Conservation (phyloP, 768 basidiomycete genomes). For the Heimioporus sp. region DNA sequence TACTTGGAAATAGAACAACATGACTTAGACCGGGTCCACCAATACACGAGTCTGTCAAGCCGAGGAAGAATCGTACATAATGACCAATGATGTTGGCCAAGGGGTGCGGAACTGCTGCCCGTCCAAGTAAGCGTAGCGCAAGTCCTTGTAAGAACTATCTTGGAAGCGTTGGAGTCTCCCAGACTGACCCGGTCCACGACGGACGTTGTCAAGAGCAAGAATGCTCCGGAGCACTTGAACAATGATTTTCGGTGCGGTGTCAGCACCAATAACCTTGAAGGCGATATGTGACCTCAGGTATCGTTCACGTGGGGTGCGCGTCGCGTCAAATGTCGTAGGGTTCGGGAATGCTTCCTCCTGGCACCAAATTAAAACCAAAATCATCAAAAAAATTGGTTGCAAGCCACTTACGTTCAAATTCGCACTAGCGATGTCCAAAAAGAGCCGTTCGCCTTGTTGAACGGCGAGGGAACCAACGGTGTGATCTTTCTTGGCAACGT, state of each 20-base stretch:
- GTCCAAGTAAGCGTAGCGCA: slow-evolving; percentile 57
- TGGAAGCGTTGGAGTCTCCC: slow-evolving; percentile 61
- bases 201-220: slow-evolving; percentile 54
- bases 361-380: neutral
- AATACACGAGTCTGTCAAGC: slow-evolving; percentile 10
- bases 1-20: no score
- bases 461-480: slow-evolving; percentile 41
- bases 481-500: slow-evolving; percentile 48
- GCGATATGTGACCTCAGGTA: slow-evolving; percentile 50
- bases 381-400: neutral
- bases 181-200: slow-evolving; percentile 66
- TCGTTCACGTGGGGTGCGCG: slow-evolving; percentile 41
- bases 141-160: slow-evolving; percentile 44
- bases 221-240: slow-evolving; percentile 63
- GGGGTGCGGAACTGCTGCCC: slow-evolving; percentile 46
- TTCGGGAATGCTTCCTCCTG: slow-evolving; percentile 54
- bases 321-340: slow-evolving; percentile 42
- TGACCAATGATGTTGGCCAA: slow-evolving; percentile 67
- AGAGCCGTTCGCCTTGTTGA: slow-evolving; percentile 52
- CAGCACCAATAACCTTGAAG: slow-evolving; percentile 49
- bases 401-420: slow-evolving; percentile 50
- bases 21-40: neutral
- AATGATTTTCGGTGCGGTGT: slow-evolving; percentile 58
- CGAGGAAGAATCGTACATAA: slow-evolving; percentile 39
- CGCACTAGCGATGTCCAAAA: slow-evolving; percentile 59